Evolutionary conservation across 208 protist species (phyloP).

Genomic region (Leishmania tarentolae): DNA sequence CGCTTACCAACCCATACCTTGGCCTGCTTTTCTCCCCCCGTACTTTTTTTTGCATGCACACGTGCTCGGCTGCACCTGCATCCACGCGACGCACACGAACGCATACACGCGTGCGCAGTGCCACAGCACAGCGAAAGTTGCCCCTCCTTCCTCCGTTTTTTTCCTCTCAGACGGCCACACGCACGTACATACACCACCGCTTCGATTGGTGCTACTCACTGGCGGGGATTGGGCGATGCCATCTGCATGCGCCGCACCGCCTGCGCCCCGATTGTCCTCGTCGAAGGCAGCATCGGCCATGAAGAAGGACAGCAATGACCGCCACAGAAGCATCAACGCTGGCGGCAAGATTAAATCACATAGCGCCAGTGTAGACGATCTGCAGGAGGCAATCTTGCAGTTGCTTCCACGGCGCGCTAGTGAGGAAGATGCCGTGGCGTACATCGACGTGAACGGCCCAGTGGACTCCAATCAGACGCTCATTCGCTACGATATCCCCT

Average conservation of each 20-base stretch:
- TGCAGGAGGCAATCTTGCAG: slow-evolving; percentile 38
- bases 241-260: slow-evolving; percentile 6
- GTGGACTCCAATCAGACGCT: slow-evolving; percentile 54
- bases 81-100: neutral
- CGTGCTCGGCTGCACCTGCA: neutral
- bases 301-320: neutral
- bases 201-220: neutral
- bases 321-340: neutral
- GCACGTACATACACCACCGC: neutral
- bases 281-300: neutral
- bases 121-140: neutral
- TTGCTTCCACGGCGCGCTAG: slow-evolving; percentile 30
- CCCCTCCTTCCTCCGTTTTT: neutral
- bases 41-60: neutral
- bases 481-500: slow-evolving; percentile 84
- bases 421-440: slow-evolving; percentile 20
- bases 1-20: neutral
- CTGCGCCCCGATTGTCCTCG: slow-evolving; percentile 1
- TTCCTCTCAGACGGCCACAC: too few relatives aligned
- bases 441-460: slow-evolving; percentile 75
- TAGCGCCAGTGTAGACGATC: neutral
- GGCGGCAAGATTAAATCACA: neutral
- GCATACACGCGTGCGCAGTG: neutral
- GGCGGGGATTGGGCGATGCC: slow-evolving; percentile 3
- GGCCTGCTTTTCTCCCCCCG: neutral